A percentile compares a stretch with the other conserved stretches of the same genome.
Evolutionary conservation across 768 basidiomycete species (phyloP).

Genomic region (Leccinum arenicola): DNA sequence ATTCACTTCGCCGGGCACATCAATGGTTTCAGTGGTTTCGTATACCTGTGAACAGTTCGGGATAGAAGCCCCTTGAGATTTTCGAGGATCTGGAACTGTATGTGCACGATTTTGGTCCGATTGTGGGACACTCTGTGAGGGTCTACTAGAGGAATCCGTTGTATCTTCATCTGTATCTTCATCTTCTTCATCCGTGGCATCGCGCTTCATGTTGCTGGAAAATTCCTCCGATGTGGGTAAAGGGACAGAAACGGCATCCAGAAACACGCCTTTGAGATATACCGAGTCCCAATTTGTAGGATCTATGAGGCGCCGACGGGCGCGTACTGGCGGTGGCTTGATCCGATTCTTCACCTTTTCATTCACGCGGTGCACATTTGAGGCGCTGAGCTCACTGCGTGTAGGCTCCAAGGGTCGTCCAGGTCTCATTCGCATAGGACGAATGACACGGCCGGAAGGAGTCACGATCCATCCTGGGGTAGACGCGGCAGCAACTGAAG

Average conservation of each 20-base stretch:
- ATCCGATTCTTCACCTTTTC: conserved; percentile 42
- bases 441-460: conserved; percentile 59
- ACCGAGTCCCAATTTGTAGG: conserved; percentile 67
- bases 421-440: conserved; percentile 71
- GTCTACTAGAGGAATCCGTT: background rate
- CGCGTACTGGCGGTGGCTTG: conserved; percentile 53
- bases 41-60: background rate
- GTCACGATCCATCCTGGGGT: conserved; percentile 70
- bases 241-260: conserved; percentile 39
- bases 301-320: conserved; percentile 66
- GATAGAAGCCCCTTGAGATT: background rate
- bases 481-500: conserved; percentile 54
- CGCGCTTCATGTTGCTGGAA: background rate
- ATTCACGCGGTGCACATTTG: conserved; percentile 12
- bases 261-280: conserved; percentile 66
- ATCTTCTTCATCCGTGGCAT: background rate
- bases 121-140: background rate
- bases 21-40: background rate
- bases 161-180: background rate
- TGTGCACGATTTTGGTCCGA: background rate
- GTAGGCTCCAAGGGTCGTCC: conserved; percentile 48
- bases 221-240: background rate
- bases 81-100: background rate
- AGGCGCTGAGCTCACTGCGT: conserved; percentile 1
- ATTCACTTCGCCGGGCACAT: conserved; percentile 15